These are phyloP conservation scores for Phoenix dactylifera DNA, from an alignment of 176 grass and related monocot species.

Conservation along the genomic window DNA sequence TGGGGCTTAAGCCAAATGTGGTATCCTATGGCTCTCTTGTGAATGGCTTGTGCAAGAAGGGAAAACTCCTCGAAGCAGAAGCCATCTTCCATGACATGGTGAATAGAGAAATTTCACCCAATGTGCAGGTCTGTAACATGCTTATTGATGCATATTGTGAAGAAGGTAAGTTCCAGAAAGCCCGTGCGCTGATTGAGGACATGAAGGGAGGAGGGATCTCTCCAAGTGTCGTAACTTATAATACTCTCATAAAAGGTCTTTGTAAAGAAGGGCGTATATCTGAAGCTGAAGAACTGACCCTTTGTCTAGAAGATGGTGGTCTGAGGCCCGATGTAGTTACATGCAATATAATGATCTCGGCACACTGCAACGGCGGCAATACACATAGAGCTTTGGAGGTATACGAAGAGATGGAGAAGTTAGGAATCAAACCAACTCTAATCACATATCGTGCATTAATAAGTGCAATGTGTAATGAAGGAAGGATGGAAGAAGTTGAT, in stretches of 20 bases:
- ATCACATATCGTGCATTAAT: conserved; percentile 38
- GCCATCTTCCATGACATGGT: conserved; percentile 52
- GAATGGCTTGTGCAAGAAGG: conserved; percentile 58
- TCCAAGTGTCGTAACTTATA: conserved; percentile 53
- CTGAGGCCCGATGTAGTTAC: conserved; percentile 41
- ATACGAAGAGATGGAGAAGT: conserved; percentile 36
- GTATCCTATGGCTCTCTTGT: conserved; percentile 57
- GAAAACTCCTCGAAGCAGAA: conserved; percentile 47
- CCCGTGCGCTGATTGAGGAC: conserved; percentile 25
- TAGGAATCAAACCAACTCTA: conserved; percentile 33
- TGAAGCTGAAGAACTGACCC: conserved; percentile 43
- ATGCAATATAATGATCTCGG: conserved; percentile 50
- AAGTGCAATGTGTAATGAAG: conserved; percentile 25
- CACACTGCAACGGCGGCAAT: conserved; percentile 33
- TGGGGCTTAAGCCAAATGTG: conserved; percentile 32
- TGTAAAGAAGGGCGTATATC: conserved; percentile 29
- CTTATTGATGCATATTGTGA: conserved; percentile 45
- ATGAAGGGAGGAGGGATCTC: conserved; percentile 44
- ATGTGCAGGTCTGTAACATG: conserved; percentile 41
- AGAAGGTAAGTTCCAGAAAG: conserved; percentile 24
- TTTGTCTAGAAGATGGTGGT: conserved; percentile 26
- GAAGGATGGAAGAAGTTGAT: conserved; percentile 34
- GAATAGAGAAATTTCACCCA: conserved; percentile 40
- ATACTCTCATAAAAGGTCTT: conserved; percentile 59
- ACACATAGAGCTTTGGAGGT: conserved; percentile 41